phyloP scores from a whole-genome alignment of 768 basidiomycete genomes.

The Termitomyces sp. region DNA sequence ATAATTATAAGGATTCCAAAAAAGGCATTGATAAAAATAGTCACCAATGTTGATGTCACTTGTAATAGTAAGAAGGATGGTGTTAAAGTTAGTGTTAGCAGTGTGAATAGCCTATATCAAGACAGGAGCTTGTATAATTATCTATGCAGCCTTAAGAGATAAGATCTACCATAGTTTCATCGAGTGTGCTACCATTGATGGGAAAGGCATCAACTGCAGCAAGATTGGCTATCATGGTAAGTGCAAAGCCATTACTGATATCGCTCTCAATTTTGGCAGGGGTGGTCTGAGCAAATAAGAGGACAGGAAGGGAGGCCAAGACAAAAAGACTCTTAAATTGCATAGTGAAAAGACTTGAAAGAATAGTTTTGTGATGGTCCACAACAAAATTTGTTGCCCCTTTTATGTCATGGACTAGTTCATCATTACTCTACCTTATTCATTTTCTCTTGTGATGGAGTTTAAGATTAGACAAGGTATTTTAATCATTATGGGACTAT shows the following conservation, averaged over 20 bases:
- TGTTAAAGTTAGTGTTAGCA: slow-evolving; percentile 16
- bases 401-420: background rate
- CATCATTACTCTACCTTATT: background rate
- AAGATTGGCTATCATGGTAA: slow-evolving; percentile 23
- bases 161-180: slow-evolving; percentile 21
- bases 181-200: slow-evolving; percentile 18
- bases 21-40: background rate
- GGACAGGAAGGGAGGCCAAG: slow-evolving; percentile 1
- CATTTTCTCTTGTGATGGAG: background rate
- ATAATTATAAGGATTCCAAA: background rate
- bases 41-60: slow-evolving; percentile 21
- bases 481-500: no score
- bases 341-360: background rate
- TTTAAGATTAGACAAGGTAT: no score
- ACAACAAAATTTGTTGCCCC: background rate
- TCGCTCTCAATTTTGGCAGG: slow-evolving; percentile 25
- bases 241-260: slow-evolving; percentile 19
- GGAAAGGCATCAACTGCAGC: slow-evolving; percentile 26
- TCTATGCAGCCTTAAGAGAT: background rate
- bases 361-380: background rate
- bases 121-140: background rate
- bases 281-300: slow-evolving; percentile 14
- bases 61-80: slow-evolving; percentile 10
- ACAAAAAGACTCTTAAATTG: background rate
- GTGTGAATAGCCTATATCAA: slow-evolving; percentile 25